phyloP scores from a whole-genome alignment of 139 green algal species.

The Deuterostichococcus epilithicus region DNA sequence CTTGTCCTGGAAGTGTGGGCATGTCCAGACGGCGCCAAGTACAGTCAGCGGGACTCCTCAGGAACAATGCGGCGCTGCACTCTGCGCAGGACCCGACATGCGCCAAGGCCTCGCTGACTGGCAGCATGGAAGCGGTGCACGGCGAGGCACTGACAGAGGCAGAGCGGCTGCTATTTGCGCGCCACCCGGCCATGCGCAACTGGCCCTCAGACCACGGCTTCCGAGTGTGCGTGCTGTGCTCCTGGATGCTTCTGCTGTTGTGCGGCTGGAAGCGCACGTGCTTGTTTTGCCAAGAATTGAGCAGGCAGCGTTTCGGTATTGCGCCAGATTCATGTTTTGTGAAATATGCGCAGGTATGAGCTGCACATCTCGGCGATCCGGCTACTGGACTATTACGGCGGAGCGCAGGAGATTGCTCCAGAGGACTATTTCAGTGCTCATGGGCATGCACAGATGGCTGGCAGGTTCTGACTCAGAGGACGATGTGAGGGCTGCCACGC shows the following conservation, averaged over 20 bases:
- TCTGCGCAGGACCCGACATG: conserved; percentile 32
- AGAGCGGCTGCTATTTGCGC: conserved; percentile 33
- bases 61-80: neutral
- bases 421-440: neutral
- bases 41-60: too few relatives aligned
- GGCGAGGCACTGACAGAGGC: conserved; percentile 15
- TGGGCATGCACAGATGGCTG: too few relatives aligned
- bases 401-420: neutral
- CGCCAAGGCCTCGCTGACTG: conserved; percentile 35
- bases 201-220: conserved; percentile 48
- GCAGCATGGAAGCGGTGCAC: conserved; percentile 20
- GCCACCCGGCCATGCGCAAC: conserved; percentile 40
- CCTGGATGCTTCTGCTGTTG: neutral
- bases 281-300: neutral
- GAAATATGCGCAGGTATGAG: conserved; percentile 31
- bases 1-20: too few relatives aligned
- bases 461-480: too few relatives aligned
- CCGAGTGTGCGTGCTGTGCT: conserved; percentile 28
- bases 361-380: conserved; percentile 30
- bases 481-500: too few relatives aligned
- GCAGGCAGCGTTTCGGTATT: neutral
- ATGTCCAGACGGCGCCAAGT: neutral
- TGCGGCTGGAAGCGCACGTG: neutral
- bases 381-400: conserved; percentile 51
- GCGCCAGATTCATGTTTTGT: neutral